Base-by-base conservation (phyloP, 2,329 filamentous ascomycete genomes). In the Nothophoma quercina region DNA sequence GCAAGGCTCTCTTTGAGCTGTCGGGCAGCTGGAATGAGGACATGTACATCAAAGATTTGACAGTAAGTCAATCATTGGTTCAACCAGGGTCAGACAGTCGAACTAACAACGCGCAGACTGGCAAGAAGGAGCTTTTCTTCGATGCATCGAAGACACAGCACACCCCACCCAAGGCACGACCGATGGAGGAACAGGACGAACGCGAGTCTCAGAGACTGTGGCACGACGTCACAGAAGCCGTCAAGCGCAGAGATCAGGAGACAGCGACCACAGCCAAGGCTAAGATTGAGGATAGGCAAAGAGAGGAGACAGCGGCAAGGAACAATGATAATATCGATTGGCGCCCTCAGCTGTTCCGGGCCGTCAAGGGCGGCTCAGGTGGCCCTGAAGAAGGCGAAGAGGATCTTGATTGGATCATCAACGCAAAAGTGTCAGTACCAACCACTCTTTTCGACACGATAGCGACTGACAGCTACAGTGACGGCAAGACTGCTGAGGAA, bases 211-310 rank as follows among this genome's bases (percentile, higher is more conserved):
- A 96, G 72, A 87, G 81, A 58, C 79, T 99, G 36, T 99, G 95
- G 95, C 77, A 86, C 25, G 87, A 86, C 41, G 96, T 93, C 0
- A 89, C 88, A 7, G 82, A 87, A 61, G 95, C 93, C 0, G 88
- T 99, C 56, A 89, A 88, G 68, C 87, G 89, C 40, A 86, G 88
- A 52, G 93, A 99, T 65, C 95, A 99, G 67, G 89, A 91, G 62
- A 77, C 88, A 7, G 95, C 95, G 4, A 99, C 95, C 0, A 90
- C 95, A 58, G 93, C 97, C 70, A 99, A 99, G 79, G 93, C 90
- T n/a, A 90, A 89, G 72, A 91, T 99, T 53, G 95, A 99, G 72
- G 93, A 98, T 66, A 87, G 85, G 68, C 95, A 99, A 75, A 85
- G 95, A 67, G 88, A 93, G 58, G 93, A 97, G 69, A 92, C 95